Evolutionary conservation across 352 stramenopile genomes (phyloP).

Genomic region (Globisporangium nagaii): DNA sequence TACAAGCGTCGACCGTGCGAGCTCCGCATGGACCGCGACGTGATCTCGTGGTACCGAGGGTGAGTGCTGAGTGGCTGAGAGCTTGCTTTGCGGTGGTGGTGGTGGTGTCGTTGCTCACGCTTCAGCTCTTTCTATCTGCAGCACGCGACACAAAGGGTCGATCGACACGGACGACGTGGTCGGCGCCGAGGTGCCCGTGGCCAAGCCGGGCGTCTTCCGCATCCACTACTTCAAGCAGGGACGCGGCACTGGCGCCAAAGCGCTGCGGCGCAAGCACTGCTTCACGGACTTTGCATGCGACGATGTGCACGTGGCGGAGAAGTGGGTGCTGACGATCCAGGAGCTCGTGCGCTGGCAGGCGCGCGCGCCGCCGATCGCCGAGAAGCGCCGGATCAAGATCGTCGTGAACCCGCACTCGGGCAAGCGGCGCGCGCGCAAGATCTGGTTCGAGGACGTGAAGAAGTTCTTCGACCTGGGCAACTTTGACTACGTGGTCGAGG

Average conservation of each 20-base stretch:
- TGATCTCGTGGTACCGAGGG: slow-evolving; percentile 51
- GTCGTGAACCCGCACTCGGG: slow-evolving; percentile 81
- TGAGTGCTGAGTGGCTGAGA: slow-evolving; percentile 5
- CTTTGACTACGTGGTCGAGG: slow-evolving; percentile 70
- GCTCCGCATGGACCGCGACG: slow-evolving; percentile 57
- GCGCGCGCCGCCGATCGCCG: slow-evolving; percentile 51
- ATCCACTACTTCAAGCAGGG: slow-evolving; percentile 79
- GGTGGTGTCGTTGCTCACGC: not conserved
- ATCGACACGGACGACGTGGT: slow-evolving; percentile 77
- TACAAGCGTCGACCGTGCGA: slow-evolving; percentile 47
- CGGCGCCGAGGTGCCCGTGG: slow-evolving; percentile 35
- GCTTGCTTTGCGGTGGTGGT: not conserved
- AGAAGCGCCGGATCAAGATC: slow-evolving; percentile 75
- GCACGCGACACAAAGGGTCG: slow-evolving; percentile 35
- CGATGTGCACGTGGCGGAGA: slow-evolving; percentile 26
- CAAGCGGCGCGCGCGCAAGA: slow-evolving; percentile 49
- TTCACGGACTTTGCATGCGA: slow-evolving; percentile 48
- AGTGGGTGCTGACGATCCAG: slow-evolving; percentile 65
- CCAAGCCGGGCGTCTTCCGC: slow-evolving; percentile 35
- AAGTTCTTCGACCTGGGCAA: slow-evolving; percentile 74
- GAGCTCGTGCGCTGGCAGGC: slow-evolving; percentile 81
- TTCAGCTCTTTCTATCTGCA: not conserved
- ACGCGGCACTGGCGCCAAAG: slow-evolving; percentile 47
- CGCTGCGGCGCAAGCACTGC: slow-evolving; percentile 43
- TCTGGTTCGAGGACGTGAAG: slow-evolving; percentile 71